Evolutionary conservation across 2,329 filamentous ascomycete genomes (phyloP), one percentile per base, ranked within the genome.

Genomic region (Arthroderma sp.): DNA sequence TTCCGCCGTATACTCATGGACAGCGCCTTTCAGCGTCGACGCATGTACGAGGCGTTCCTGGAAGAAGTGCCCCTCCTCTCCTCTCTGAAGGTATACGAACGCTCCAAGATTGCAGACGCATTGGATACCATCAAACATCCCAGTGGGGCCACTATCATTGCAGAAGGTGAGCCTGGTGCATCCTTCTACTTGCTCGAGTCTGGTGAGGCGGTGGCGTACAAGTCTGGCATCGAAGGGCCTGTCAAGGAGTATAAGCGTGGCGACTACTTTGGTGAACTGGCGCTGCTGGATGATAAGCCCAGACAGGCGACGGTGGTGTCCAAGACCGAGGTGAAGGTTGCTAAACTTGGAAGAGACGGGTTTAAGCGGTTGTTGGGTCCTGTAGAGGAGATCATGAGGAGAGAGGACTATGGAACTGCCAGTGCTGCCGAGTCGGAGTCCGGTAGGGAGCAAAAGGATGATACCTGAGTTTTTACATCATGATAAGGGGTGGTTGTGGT

Each of bases 1-100:
- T 98, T 98, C 80, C 89, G 93, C 65, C 88, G 93, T 60, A 97
- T 98, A 63, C 79, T 98, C 61, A 96, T 98, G 91, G 91, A 97
- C 74, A 94, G 88, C 39, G 95, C 93, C 2, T 97, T 96, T 76
- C 88, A 94, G 66, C 87, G 91, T 58, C 85, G 93, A 65, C 87
- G 91, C 67, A 91, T 97, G 85, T 97, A 97, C 73, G 93, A 98
- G 74, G 88, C 84, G 64, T 97, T 98, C 77, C 79, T 98, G 21
- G 91, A 95, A 70, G 90, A 95, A 69, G 93, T 97, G 1, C 88
- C 89, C 0, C 79, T 97, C 31, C 81, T 98, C 25, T 80, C 85
- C 2, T 85, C 83, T 21, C 80, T 98, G 58, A 95, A 91, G 47
- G 81, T 87, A 0, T 97, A 97, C 71, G 93, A 98, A 75, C 85